These are phyloP conservation scores for Sicyos edulis DNA, from an alignment of 306 rosid species.

Conservation along the genomic window DNA sequence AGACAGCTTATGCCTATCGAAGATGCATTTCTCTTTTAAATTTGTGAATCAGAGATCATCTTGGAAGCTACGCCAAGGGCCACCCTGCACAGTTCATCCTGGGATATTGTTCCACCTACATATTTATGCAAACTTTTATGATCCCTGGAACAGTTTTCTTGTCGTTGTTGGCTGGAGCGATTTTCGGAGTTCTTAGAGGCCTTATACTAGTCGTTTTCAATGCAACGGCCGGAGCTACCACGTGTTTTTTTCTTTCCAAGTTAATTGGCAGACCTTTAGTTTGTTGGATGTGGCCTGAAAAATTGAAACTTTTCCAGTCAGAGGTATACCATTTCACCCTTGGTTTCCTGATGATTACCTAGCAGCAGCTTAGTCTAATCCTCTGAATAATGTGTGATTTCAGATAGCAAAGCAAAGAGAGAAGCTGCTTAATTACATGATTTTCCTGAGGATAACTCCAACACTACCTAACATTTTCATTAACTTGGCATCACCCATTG, in stretches of 20 bases:
- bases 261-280: conserved; percentile 86
- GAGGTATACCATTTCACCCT: conserved; percentile 45
- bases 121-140: conserved; percentile 98
- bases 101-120: conserved; percentile 89
- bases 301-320: conserved; percentile 74
- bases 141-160: conserved; percentile 95
- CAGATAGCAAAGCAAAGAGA: conserved; percentile 89
- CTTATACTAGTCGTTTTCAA: conserved; percentile 75
- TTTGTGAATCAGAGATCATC: conserved; percentile 49
- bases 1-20: conserved; percentile 2
- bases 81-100: conserved; percentile 70
- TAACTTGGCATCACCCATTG: conserved; percentile 97
- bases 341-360: neutral
- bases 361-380: neutral
- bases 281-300: conserved; percentile 91
- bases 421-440: conserved; percentile 93
- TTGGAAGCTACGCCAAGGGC: conserved; percentile 52
- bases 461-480: conserved; percentile 91
- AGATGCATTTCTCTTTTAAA: neutral
- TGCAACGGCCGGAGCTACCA: conserved; percentile 90
- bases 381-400: neutral
- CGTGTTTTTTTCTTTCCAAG: conserved; percentile 84
- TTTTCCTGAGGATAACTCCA: conserved; percentile 92
- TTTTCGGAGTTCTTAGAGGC: conserved; percentile 73
- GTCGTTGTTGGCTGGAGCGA: conserved; percentile 98